These are phyloP conservation scores for Aspergillus persii DNA, from an alignment of 2,329 filamentous ascomycete genomes.

Conservation along the genomic window DNA sequence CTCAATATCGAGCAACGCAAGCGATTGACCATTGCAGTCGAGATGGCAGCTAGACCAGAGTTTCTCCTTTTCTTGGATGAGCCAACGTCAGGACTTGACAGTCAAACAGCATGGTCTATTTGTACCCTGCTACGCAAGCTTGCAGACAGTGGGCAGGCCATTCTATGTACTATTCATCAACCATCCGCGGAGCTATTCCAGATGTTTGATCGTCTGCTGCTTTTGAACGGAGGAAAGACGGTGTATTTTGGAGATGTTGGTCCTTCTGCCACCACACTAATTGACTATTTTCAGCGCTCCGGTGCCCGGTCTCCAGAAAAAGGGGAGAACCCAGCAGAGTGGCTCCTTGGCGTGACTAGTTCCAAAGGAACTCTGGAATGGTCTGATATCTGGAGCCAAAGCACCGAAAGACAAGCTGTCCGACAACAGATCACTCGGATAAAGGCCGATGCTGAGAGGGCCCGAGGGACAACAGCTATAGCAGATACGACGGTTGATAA, in stretches of 20 bases:
- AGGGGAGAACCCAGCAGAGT: conserved; percentile 72
- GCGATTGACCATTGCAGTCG: conserved; percentile 81
- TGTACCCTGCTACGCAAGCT: conserved; percentile 84
- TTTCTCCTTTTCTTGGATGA: conserved; percentile 84
- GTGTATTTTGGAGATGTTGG: conserved; percentile 70
- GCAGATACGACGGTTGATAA: conserved; percentile 43
- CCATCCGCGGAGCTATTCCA: conserved; percentile 95
- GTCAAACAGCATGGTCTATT: conserved; percentile 83
- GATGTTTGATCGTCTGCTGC: conserved; percentile 67
- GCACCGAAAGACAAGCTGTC: conserved; percentile 56
- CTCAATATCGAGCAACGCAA: conserved; percentile 57
- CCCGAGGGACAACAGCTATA: conserved; percentile 27
- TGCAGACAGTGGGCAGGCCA: conserved; percentile 82
- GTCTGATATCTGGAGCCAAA: conserved; percentile 61
- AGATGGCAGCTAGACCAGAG: conserved; percentile 80
- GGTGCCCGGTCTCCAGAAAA: conserved; percentile 60
- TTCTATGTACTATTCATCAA: conserved; percentile 95
- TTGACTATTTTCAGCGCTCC: conserved; percentile 63
- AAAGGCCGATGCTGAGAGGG: conserved; percentile 39
- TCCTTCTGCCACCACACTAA: conserved; percentile 55
- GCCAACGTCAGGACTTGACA: conserved; percentile 83
- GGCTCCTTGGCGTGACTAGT: conserved; percentile 62
- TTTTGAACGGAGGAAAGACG: conserved; percentile 64
- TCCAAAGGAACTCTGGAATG: conserved; percentile 64
- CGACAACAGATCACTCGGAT: conserved; percentile 56